phyloP scores from a whole-genome alignment of 1,284 basidiomycete genomes.

The Austroboletus niveus region DNA sequence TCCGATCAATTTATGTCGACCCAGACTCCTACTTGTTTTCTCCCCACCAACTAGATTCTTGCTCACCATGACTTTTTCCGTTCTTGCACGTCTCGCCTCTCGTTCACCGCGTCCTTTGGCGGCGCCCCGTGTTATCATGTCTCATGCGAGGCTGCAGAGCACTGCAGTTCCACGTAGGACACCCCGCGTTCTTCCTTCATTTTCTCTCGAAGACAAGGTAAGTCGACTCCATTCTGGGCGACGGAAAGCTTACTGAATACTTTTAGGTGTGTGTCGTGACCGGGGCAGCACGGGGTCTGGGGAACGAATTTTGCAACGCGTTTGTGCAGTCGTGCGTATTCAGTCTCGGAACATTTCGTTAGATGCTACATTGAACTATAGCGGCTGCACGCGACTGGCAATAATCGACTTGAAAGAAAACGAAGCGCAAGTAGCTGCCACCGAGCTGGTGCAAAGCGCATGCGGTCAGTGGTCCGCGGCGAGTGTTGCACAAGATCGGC shows the following conservation, averaged over 20 bases:
- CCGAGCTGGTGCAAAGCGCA: slow-evolving; percentile 64
- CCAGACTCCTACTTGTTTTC: slow-evolving; percentile 3
- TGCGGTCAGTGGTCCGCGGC: slow-evolving; percentile 40
- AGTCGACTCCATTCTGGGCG: not conserved
- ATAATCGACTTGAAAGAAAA: slow-evolving; percentile 82
- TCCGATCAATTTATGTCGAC: slow-evolving; percentile 11
- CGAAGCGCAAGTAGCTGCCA: slow-evolving; percentile 71
- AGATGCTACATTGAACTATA: slow-evolving; percentile 26
- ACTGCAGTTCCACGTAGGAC: slow-evolving; percentile 18
- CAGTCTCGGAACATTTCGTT: not conserved
- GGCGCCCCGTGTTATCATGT: slow-evolving; percentile 11
- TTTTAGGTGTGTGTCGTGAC: slow-evolving; percentile 87
- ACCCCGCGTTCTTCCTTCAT: slow-evolving; percentile 49
- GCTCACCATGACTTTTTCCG: slow-evolving; percentile 25
- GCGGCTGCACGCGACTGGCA: slow-evolving; percentile 80
- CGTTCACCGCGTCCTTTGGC: slow-evolving; percentile 15
- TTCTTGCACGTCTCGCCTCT: slow-evolving; percentile 26
- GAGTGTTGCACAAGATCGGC: slow-evolving; percentile 10
- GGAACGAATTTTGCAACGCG: slow-evolving; percentile 85
- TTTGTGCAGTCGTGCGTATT: slow-evolving; percentile 78
- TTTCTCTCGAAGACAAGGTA: slow-evolving; percentile 72
- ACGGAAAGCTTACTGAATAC: not conserved
- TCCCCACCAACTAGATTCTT: slow-evolving; percentile 8
- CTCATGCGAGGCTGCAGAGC: slow-evolving; percentile 26
- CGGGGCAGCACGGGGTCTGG: slow-evolving; percentile 90